Evolutionary conservation across 352 stramenopile genomes (phyloP).

Genomic region (Phytopythium litorale): DNA sequence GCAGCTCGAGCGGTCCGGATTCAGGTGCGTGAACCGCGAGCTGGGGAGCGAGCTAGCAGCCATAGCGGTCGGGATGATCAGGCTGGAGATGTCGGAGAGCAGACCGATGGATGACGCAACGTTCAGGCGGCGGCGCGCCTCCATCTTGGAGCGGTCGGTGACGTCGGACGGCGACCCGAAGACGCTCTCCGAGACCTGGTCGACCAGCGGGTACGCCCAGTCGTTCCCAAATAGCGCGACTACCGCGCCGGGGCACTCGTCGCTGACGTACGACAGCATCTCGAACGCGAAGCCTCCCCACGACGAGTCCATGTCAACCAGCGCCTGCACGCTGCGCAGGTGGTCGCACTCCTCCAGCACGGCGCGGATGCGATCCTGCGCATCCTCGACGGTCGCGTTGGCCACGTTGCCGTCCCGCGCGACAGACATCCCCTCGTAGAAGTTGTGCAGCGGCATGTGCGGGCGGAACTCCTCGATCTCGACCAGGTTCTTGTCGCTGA

Average conservation of each 20-base stretch:
- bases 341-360: conserved; percentile 69
- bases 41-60: conserved; percentile 18
- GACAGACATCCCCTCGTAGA: conserved; percentile 56
- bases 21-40: conserved; percentile 25
- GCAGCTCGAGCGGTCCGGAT: conserved; percentile 25
- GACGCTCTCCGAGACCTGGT: conserved; percentile 36
- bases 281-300: conserved; percentile 75
- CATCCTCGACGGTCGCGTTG: conserved; percentile 46
- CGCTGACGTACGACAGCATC: conserved; percentile 60
- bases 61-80: conserved; percentile 62
- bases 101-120: conserved; percentile 56
- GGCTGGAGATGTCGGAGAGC: conserved; percentile 47
- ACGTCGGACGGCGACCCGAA: conserved; percentile 30
- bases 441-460: conserved; percentile 79
- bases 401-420: conserved; percentile 52
- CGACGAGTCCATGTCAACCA: conserved; percentile 80
- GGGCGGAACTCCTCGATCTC: conserved; percentile 74
- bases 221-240: conserved; percentile 63
- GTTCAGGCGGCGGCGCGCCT: conserved; percentile 57
- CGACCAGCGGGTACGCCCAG: conserved; percentile 60
- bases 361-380: conserved; percentile 55
- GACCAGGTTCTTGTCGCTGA: conserved; percentile 51
- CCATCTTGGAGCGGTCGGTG: conserved; percentile 55
- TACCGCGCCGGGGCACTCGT: conserved; percentile 65
- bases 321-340: conserved; percentile 52